Percentiles rank a stretch among this genome's conserved stretches.
These are phyloP conservation scores for Podaxis carcinomalis DNA, from an alignment of 768 basidiomycete species.

Conservation along the genomic window DNA sequence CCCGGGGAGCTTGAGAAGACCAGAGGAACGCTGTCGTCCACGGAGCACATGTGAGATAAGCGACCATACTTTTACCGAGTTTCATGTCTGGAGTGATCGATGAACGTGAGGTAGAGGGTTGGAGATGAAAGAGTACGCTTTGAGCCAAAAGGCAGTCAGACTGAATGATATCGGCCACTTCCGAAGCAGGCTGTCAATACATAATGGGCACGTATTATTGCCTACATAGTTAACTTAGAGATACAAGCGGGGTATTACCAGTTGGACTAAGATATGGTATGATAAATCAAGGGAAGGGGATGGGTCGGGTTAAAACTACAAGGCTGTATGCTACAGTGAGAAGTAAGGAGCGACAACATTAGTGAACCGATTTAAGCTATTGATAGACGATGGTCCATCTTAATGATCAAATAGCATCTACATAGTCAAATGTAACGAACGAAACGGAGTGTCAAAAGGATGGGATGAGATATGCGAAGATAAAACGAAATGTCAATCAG, in stretches of 20 bases:
- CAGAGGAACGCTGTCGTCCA: neutral
- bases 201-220: neutral
- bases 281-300: neutral
- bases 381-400: neutral
- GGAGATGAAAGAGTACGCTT: neutral
- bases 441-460: neutral
- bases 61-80: neutral
- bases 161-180: neutral
- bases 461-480: neutral
- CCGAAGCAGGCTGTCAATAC: neutral
- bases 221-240: neutral
- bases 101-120: neutral
- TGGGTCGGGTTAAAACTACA: neutral
- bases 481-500: neutral
- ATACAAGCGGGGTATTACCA: neutral
- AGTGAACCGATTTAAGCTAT: neutral
- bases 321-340: slow-evolving; percentile 1
- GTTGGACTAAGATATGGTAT: neutral
- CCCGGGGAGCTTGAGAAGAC: slow-evolving; percentile 3
- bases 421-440: neutral
- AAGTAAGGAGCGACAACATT: slow-evolving; percentile 8
- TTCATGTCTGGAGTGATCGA: neutral
- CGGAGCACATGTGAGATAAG: neutral
- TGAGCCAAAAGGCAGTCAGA: neutral
- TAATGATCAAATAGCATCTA: neutral